These are phyloP conservation scores for Xylaria flabelliformis DNA, from an alignment of 495 filamentous ascomycete genomes.

Conservation along the genomic window DNA sequence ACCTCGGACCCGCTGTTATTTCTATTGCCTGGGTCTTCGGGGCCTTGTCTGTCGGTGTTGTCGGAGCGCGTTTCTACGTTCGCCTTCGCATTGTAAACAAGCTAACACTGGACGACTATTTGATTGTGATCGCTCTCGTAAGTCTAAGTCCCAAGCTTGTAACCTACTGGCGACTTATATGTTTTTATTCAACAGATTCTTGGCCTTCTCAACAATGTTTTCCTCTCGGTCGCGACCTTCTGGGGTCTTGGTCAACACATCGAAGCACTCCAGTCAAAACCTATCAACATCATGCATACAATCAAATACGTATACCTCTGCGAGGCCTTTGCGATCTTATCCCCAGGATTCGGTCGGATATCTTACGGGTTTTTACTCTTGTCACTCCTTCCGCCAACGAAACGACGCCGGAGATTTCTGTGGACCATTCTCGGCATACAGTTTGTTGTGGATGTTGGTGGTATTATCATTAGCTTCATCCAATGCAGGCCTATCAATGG, in stretches of 20 bases:
- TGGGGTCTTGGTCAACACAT: slow-evolving; percentile 5
- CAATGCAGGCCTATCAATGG: background rate
- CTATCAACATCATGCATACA: background rate
- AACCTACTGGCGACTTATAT: background rate
- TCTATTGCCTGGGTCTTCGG: background rate
- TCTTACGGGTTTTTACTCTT: slow-evolving; percentile 5
- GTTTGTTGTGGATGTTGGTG: slow-evolving; percentile 1
- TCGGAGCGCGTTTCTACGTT: slow-evolving; percentile 1
- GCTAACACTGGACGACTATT: background rate
- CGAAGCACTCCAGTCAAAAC: background rate
- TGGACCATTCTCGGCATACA: background rate
- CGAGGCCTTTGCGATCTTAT: background rate
- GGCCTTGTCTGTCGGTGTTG: background rate
- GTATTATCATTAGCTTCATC: background rate
- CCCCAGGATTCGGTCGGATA: slow-evolving; percentile 5
- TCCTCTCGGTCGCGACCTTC: background rate
- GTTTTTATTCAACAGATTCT: background rate
- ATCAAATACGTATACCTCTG: slow-evolving; percentile 12
- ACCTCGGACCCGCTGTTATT: background rate
- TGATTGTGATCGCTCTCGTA: background rate
- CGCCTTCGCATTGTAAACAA: background rate
- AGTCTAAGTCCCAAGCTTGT: background rate
- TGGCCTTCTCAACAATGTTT: background rate
- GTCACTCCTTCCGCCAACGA: background rate
- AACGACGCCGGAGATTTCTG: background rate